Evolutionary conservation across 108 stramenopile genomes (phyloP).

Genomic region (Nitzschia sp.): DNA sequence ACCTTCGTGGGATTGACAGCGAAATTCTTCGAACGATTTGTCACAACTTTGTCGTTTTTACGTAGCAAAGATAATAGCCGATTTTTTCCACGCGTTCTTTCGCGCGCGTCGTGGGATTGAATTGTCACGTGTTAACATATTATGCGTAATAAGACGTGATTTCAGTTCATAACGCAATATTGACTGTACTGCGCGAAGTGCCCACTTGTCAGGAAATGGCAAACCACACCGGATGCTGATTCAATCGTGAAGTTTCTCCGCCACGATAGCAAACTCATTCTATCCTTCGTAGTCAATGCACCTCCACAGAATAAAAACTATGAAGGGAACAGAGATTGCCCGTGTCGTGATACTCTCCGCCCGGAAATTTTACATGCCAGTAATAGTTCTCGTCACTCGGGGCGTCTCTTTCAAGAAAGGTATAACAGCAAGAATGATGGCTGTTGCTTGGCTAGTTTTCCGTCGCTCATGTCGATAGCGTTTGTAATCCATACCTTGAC

Average conservation of each 20-base stretch:
- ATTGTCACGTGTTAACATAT: neutral
- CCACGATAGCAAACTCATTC: too few relatives aligned
- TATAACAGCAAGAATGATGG: constrained; percentile 4
- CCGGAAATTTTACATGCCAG: too few relatives aligned
- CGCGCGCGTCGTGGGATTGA: neutral
- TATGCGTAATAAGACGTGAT: neutral
- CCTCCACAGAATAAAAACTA: too few relatives aligned
- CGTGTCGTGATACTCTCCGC: too few relatives aligned
- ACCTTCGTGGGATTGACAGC: constrained; percentile 10
- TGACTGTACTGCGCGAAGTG: neutral
- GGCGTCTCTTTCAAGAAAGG: neutral
- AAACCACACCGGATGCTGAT: too few relatives aligned
- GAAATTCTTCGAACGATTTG: constrained; percentile 5
- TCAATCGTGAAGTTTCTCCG: too few relatives aligned
- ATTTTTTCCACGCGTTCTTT: neutral
- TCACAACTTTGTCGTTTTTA: too few relatives aligned
- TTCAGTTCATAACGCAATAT: neutral
- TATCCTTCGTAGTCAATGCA: too few relatives aligned
- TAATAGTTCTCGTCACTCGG: neutral
- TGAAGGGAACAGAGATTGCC: too few relatives aligned
- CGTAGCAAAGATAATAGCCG: too few relatives aligned
- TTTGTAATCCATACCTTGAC: neutral
- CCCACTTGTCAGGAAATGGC: neutral
- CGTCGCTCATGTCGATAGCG: neutral
- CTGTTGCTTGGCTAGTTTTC: neutral